These are phyloP conservation scores for Zygoascus bituminiphila DNA, from an alignment of 805 yeast genomes.

Conservation along the genomic window DNA sequence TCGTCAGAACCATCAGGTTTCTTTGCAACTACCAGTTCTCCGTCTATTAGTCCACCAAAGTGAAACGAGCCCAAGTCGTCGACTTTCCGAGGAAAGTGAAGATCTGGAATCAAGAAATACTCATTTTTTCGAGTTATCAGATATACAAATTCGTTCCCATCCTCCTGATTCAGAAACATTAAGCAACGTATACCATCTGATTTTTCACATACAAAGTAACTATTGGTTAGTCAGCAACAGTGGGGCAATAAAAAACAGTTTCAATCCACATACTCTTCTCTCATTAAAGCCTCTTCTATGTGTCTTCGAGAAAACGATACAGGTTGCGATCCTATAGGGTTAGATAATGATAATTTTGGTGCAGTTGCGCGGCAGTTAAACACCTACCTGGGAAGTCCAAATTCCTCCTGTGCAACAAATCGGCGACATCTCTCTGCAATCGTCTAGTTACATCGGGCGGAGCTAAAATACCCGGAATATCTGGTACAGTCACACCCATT, in stretches of 20 bases:
- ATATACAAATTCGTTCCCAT: conserved; percentile 81
- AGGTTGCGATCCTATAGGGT: conserved; percentile 86
- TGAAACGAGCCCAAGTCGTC: conserved; percentile 52
- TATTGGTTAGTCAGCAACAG: conserved; percentile 2
- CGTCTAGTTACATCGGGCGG: conserved; percentile 64
- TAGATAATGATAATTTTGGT: conserved; percentile 4
- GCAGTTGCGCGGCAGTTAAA: conserved; percentile 7
- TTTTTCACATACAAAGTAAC: conserved; percentile 89
- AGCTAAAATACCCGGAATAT: conserved; percentile 76
- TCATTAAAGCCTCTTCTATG: conserved; percentile 48
- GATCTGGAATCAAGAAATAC: conserved; percentile 62
- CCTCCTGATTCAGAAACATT: conserved; percentile 47
- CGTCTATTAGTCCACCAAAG: conserved; percentile 85
- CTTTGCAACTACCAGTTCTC: conserved; percentile 65
- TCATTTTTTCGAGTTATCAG: conserved; percentile 84
- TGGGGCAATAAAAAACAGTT: neutral
- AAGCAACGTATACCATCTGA: conserved; percentile 88
- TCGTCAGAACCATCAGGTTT: conserved; percentile 43
- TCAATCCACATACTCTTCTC: conserved; percentile 41
- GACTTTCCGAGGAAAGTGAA: conserved; percentile 65
- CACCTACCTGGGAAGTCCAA: conserved; percentile 45
- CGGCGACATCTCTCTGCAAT: conserved; percentile 58
- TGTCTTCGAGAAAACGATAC: conserved; percentile 78
- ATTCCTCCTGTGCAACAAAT: conserved; percentile 48
- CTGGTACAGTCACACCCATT: conserved; percentile 43